Base-by-base conservation (phyloP, 352 stramenopile species). In the Globisporangium okanoganense region DNA sequence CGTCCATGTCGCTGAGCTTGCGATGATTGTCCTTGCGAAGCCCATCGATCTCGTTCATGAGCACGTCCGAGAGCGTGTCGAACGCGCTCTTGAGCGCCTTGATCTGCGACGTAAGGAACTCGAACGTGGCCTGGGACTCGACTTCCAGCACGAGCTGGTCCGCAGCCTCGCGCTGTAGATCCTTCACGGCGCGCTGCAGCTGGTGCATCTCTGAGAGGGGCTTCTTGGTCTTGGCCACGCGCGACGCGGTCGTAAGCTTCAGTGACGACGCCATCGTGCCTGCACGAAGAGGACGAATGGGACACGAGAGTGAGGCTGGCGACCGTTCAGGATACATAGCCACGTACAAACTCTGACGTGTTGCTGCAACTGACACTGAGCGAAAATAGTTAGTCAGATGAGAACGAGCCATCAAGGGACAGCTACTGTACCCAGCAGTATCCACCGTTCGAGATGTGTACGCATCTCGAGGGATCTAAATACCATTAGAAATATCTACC, bases 151-250 rank as follows among this genome's bases (percentile, higher is more conserved):
- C 73, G 20, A 94, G 67, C 48, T 94, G 84, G 38, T 94, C 84
- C 0, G 77, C 79, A 5, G 85, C 75, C 45, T 90, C 82, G 10
- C 78, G 78, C 64, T 94, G 85, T 18, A 94, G 69, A 25, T 88
- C 80, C 53, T 87, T 88, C 29, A 94, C 81, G 3, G 80, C 82
- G 20, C 80, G 78, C 55, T 90, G 85, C 6, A 94, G 65, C 56
- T 94, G 84, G 58, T 94, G 82, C 78, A 92, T 85, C 27, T 92
- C 85, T 3, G 79, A 90, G 9, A 94, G 63, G 3, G 82, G 85
- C 64, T 92, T 92, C 65, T 92, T 92, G 0, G 70, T 78, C 70
- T 94, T 94, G 12, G 79, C 83, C n/a, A 84, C 52, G 27, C 75
- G 74, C 27, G 81, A 76, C n/a, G 68, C 72, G 12, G 81, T 93